These are phyloP conservation scores for Cenchrus purpureus DNA, from an alignment of 176 grass and related monocot genomes.

Conservation along the genomic window DNA sequence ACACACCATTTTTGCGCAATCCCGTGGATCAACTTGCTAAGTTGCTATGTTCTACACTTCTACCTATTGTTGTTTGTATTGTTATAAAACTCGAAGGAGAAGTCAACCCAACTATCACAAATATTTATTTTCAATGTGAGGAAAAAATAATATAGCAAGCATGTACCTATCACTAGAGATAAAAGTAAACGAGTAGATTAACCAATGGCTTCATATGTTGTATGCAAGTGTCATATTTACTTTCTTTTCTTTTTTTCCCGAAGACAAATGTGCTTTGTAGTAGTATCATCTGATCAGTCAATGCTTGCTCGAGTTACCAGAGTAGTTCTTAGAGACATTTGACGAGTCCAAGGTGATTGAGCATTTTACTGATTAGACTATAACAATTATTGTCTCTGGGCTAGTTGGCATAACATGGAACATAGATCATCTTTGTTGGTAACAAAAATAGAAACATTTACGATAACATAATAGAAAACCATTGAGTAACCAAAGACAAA, in stretches of 20 bases:
- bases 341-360: neutral
- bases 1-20: neutral
- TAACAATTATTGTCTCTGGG: neutral
- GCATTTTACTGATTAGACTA: neutral
- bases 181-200: neutral
- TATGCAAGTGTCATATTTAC: neutral
- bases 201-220: neutral
- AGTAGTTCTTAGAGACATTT: neutral
- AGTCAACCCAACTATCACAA: neutral
- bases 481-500: constrained; percentile 12
- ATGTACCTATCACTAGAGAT: neutral
- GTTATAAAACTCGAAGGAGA: neutral
- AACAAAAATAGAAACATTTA: neutral
- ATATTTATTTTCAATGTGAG: neutral
- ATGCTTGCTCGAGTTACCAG: neutral
- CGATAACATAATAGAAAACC: neutral
- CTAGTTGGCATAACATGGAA: too few species aligned
- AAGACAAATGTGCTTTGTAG: neutral
- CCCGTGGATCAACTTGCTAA: neutral
- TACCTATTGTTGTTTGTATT: neutral
- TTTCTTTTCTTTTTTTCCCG: neutral
- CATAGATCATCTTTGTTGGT: neutral
- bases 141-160: neutral
- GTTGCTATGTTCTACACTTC: neutral
- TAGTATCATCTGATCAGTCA: neutral